Base-by-base conservation (phyloP, 805 yeast genomes). In the Groenewaldozyma tartarivorans region DNA sequence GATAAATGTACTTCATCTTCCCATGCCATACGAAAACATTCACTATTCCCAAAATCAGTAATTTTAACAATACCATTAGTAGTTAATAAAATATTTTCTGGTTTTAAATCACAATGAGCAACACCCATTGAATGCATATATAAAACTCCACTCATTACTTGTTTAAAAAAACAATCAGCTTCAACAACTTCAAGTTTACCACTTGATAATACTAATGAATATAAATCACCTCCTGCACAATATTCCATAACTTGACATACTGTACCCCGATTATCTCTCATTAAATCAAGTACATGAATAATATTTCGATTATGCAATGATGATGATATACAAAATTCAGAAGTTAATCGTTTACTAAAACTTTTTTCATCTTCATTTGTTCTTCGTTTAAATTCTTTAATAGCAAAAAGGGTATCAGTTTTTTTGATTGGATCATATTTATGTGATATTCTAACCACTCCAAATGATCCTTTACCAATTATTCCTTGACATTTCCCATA, bases 401-500 rank as follows among this genome's bases (percentile, higher is more conserved):
- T 84, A 0, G 94, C 94, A 61, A 72, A 83, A 7, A 79, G 58
- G 32, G 60, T 58, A 43, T 70, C 72, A 20, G 65, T 57, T 39
- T 63, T 60, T 41, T 66, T 63, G 20, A 54, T 52, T 3, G 66
- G 58, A 42, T 66, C 66, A 4, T 57, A 52, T 50, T 71, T 72
- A 66, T 88, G 96, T 4, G 94, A 74, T 4, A 92, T 75, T 46
- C 96, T 70, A 17, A 90, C 97, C 35, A 86, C 85, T 16, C 98
- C 98, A 66, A 83, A 90, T 0, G 96, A 79, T 17, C 97, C 97
- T 39, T 83, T 74, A 20, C 98, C 98, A 48, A 92, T 75, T 36
- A 88, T 84, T 58, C 90, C 97, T 61, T 86, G 95, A 59, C 97
- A 90, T 39, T 82, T 73, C 33, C 98, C 98, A 59, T 90, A 90